Conservation (phyloP, 192 early-diverging fungal species). For the Phlyctochytrium bullatum region DNA sequence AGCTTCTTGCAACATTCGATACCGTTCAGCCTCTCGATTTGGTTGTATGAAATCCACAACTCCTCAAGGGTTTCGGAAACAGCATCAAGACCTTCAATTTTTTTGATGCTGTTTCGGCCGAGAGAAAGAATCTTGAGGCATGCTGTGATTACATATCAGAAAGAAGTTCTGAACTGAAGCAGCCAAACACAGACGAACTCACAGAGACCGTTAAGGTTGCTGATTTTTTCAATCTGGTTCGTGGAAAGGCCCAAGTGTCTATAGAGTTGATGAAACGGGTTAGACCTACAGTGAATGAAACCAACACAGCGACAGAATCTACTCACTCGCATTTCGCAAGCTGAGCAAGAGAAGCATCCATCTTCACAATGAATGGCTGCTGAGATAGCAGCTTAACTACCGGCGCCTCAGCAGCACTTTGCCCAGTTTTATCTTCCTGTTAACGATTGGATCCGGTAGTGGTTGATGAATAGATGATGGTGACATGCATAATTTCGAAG, state of each 20-base stretch:
- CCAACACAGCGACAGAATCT: neutral
- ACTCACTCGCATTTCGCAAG: conserved; percentile 45
- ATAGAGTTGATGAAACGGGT: neutral
- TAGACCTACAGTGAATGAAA: neutral
- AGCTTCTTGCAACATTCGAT: conserved; percentile 60
- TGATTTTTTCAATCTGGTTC: conserved; percentile 56
- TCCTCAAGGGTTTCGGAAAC: conserved; percentile 57
- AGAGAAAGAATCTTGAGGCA: conserved; percentile 48
- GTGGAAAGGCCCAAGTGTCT: conserved; percentile 53
- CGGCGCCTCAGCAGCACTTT: conserved; percentile 36
- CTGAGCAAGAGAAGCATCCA: conserved; percentile 50
- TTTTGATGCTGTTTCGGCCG: conserved; percentile 54
- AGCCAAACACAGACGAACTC: neutral
- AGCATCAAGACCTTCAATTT: conserved; percentile 57
- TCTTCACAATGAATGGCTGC: conserved; percentile 55
- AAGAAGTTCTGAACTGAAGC: neutral
- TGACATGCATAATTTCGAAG: neutral
- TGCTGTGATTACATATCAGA: conserved; percentile 4
- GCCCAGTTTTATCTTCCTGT: conserved; percentile 50
- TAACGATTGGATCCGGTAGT: too few relatives aligned
- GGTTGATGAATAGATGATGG: neutral
- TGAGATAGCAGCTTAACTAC: conserved; percentile 44
- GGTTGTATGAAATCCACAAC: conserved; percentile 58
- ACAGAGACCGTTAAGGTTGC: conserved; percentile 43
- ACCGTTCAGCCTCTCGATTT: conserved; percentile 52